Evolutionary conservation across 1,139 yeast species (phyloP), one percentile per base, ranked within the genome.

Genomic region (Candida buenavistaensis): DNA sequence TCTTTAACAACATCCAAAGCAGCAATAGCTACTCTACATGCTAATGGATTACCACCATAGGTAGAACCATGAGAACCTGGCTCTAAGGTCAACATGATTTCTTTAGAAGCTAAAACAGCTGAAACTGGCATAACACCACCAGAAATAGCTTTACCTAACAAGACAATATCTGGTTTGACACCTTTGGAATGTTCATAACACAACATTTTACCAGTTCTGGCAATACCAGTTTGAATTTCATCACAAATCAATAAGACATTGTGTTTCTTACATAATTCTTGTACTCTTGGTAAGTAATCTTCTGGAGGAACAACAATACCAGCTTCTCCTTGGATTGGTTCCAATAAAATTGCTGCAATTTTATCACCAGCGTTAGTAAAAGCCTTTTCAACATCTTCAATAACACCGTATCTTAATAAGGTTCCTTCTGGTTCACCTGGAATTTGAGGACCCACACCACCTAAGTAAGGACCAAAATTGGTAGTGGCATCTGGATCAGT

Each of bases 41-140:
- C 90, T 57, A 90, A 77, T 46, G 98, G 97, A 68, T 89, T 92
- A 62, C 98, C 98, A 62, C 98, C 98, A 57, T 87, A 90, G 21
- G 98, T 90, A 29, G 97, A 90, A 35, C 97, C 98, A 62, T 90
- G 97, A 30, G 96, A 87, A 40, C 98, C 98, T 27, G 97, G 95
- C 49, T 86, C 88, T 52, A 90, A 77, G 48, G 90, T 81, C 47
- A 81, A 75, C 97, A 90, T 87, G 57, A 90, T 84, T 41, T 89
- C 95, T 52, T 71, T 80, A 23, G 95, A 85, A 3, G 96, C 83
- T 47, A 90, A 73, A 11, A 89, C 96, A 15, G 94, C 95, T 32
- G 95, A 84, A 15, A 89, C 95, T 20, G 97, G 97, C 45, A 86
- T 62, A 28, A 89, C 90, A 63, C 98, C 98, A 40, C 98, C 97